Evolutionary conservation across 83 land plant species (phyloP), one percentile per base, ranked within the genome.

Genomic region (Picea abies): DNA sequence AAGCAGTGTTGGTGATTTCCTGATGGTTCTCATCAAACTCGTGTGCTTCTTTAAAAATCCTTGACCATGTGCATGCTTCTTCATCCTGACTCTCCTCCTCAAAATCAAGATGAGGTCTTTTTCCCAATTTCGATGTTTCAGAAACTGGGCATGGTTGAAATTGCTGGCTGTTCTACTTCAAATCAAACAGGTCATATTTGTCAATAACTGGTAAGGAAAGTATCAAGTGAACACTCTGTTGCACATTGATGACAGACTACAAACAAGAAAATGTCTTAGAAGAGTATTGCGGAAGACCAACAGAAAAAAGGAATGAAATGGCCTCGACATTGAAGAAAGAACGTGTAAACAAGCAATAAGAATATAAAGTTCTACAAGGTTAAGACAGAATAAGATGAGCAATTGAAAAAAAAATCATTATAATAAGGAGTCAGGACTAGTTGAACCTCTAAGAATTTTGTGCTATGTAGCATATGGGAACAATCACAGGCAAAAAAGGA

Each of bases 141-240:
- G 76, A 49, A 72, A n/a, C 76, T 72, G 47, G 8, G 10, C 76
- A 44, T 39, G 76, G 17, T 19, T 72, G 76, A 41, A 72, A 41
- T 41, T 14, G 73, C 73, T 72, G 76, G n/a, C 56, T 39, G 76
- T n/a, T 72, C 76, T 72, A 72, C 56, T 66, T 66, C 69, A 66
- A 23, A 72, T 11, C 47, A 72, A 19, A n/a, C 20, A 44, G 12
- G 0, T 41, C 26, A 44, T 19, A 72, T 41, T 41, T 20, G 20
- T 72, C 76, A 35, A 69, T 69, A 17, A 35, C 44, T 72, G 44
- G 49, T 44, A 72, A 72, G 14, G 44, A 72, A 72, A 72, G n/a
- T 22, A 41, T 9, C 12, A 20, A 72, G 52, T 10, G 26, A 66
- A 66, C 6, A 47, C 23, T 23, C 29, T 12, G 3, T 17, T 35